These are phyloP conservation scores for Symbiodinium natans DNA, from an alignment of 73 alveolate species.

Conservation along the genomic window DNA sequence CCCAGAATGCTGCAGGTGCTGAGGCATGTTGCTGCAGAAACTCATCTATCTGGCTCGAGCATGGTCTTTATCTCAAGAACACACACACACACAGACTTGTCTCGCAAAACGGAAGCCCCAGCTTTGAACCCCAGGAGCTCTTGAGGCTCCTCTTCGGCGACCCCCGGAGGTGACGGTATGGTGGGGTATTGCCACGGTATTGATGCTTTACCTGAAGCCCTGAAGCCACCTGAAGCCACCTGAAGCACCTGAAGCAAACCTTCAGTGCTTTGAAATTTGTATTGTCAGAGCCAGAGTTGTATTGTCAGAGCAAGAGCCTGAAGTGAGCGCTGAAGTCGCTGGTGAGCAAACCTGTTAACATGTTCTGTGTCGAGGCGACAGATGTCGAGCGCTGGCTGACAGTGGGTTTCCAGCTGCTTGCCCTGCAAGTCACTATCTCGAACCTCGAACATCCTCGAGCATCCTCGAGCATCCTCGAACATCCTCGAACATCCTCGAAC, in stretches of 20 bases:
- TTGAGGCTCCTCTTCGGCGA: slow-evolving; percentile 60
- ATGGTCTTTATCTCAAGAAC: no score
- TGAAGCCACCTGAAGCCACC: neutral
- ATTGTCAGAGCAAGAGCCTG: neutral
- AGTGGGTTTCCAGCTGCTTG: slow-evolving; percentile 18
- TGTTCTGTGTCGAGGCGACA: neutral
- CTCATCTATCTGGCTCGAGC: no score
- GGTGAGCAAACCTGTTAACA: neutral
- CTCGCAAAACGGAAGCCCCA: no score
- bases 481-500: no score
- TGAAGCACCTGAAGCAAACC: neutral
- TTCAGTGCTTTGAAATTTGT: neutral
- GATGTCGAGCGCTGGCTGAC: slow-evolving; percentile 58
- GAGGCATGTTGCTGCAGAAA: no score
- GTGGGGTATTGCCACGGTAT: neutral
- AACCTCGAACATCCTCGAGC: no score
- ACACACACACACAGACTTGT: no score
- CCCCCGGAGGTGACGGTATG: slow-evolving; percentile 16
- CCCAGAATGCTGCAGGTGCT: no score
- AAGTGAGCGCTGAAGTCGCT: neutral
- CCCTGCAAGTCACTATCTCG: neutral
- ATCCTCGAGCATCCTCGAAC: no score
- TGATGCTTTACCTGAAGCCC: neutral
- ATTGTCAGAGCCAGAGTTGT: neutral
- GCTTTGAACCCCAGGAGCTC: slow-evolving; percentile 47